These are phyloP conservation scores for Candida mattraensis DNA, from an alignment of 805 yeast genomes.

Conservation along the genomic window DNA sequence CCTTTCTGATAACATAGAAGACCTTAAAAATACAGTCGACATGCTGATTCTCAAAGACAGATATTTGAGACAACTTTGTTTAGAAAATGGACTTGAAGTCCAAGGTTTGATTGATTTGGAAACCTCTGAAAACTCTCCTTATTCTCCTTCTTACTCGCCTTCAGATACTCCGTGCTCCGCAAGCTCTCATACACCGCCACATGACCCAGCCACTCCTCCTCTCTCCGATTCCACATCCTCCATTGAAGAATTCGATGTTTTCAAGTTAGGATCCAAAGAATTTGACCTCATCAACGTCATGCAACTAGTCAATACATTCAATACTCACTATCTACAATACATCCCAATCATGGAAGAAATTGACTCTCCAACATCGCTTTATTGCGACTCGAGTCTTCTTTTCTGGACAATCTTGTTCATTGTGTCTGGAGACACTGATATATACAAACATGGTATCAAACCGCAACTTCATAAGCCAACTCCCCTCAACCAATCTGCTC, in stretches of 20 bases:
- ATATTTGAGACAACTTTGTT: slow-evolving; percentile 25
- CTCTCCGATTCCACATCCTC: slow-evolving; percentile 8
- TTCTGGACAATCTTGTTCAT: slow-evolving; percentile 34
- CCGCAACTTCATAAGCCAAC: slow-evolving; percentile 18
- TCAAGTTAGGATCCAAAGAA: slow-evolving; percentile 7
- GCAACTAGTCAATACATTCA: slow-evolving; percentile 20
- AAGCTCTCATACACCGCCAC: slow-evolving; percentile 2
- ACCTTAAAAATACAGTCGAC: slow-evolving; percentile 32
- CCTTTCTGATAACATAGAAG: slow-evolving; percentile 33
- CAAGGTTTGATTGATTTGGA: slow-evolving; percentile 32
- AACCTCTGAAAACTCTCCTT: slow-evolving; percentile 1
- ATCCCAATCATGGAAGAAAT: slow-evolving; percentile 29
- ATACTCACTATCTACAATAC: slow-evolving; percentile 18
- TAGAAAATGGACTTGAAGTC: slow-evolving; percentile 28
- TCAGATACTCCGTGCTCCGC: slow-evolving; percentile 6
- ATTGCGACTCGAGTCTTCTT: slow-evolving; percentile 23
- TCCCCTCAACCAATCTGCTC: slow-evolving; percentile 17
- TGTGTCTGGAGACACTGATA: slow-evolving; percentile 15
- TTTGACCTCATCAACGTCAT: slow-evolving; percentile 15
- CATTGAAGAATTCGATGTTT: slow-evolving; percentile 4
- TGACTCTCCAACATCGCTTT: slow-evolving; percentile 23
- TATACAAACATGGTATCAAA: slow-evolving; percentile 19
- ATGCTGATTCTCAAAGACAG: slow-evolving; percentile 28
- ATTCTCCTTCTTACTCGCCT: slow-evolving; percentile 2
- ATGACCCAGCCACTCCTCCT: slow-evolving; percentile 5